Evolutionary conservation across 1,284 basidiomycete species (phyloP).

Genomic region (Wolfiporia cocos): DNA sequence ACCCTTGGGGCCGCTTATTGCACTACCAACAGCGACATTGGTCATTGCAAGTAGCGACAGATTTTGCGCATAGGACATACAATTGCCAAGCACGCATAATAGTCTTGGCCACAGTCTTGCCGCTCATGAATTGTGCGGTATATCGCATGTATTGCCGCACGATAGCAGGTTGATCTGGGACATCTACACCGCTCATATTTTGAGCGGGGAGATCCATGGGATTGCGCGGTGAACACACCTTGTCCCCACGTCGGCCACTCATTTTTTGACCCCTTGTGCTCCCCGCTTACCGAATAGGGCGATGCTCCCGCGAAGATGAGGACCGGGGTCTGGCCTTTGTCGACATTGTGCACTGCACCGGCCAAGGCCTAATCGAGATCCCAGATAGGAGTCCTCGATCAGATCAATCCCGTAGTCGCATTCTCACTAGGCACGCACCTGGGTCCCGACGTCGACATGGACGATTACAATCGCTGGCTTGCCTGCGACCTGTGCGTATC

Average conservation of each 20-base stretch:
- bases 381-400: too few relatives aligned
- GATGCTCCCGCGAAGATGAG: slow-evolving; percentile 68
- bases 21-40: slow-evolving; percentile 29
- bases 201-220: not conserved
- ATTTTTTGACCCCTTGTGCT: slow-evolving; percentile 57
- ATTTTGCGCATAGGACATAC: slow-evolving; percentile 29
- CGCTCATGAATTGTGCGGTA: slow-evolving; percentile 51
- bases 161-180: slow-evolving; percentile 62
- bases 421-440: slow-evolving; percentile 38
- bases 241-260: slow-evolving; percentile 73
- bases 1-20: slow-evolving; percentile 59
- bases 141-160: slow-evolving; percentile 70
- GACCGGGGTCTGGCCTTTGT: slow-evolving; percentile 54
- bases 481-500: slow-evolving; percentile 59
- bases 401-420: too few relatives aligned
- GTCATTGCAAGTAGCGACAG: not conserved
- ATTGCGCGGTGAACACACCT: slow-evolving; percentile 31
- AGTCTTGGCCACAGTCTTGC: slow-evolving; percentile 40
- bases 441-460: slow-evolving; percentile 70
- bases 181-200: slow-evolving; percentile 35
- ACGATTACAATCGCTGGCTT: slow-evolving; percentile 66
- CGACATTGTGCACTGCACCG: slow-evolving; percentile 68
- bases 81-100: slow-evolving; percentile 58
- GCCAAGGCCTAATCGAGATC: slow-evolving; percentile 43
- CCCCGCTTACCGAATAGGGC: slow-evolving; percentile 47